phyloP scores from a whole-genome alignment of 106 monocot genomes.

The Posidonia australis region DNA sequence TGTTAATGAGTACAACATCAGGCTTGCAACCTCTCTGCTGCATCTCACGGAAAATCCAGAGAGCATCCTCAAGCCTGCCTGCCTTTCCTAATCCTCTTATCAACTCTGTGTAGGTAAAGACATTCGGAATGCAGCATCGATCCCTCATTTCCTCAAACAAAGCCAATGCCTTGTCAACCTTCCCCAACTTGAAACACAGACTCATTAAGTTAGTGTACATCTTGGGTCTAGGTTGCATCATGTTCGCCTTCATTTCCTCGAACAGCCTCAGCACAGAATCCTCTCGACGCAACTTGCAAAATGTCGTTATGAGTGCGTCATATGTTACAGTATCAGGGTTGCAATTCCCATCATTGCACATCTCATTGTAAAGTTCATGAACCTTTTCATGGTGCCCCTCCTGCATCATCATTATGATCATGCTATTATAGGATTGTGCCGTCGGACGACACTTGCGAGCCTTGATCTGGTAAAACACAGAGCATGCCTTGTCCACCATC shows the following conservation, averaged over 20 bases:
- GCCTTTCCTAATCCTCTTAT: slow-evolving; percentile 76
- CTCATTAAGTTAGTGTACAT: slow-evolving; percentile 80
- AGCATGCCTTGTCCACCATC: slow-evolving; percentile 76
- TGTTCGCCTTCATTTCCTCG: slow-evolving; percentile 91
- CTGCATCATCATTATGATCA: slow-evolving; percentile 74
- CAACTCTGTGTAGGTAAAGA: slow-evolving; percentile 91
- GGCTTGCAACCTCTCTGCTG: slow-evolving; percentile 49
- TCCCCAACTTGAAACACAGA: slow-evolving; percentile 42
- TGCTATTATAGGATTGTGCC: slow-evolving; percentile 53
- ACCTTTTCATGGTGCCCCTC: slow-evolving; percentile 91
- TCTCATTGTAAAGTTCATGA: slow-evolving; percentile 83
- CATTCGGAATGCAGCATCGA: slow-evolving; percentile 54
- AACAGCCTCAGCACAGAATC: slow-evolving; percentile 66
- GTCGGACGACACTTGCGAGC: slow-evolving; percentile 57
- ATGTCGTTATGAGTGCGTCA: slow-evolving; percentile 50
- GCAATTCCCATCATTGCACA: slow-evolving; percentile 77
- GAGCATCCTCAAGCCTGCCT: slow-evolving; percentile 72
- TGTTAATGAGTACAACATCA: slow-evolving; percentile 79
- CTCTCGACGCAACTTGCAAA: slow-evolving; percentile 49
- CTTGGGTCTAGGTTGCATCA: slow-evolving; percentile 69
- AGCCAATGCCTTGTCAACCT: slow-evolving; percentile 45
- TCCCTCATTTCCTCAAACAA: slow-evolving; percentile 66
- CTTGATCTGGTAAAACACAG: slow-evolving; percentile 84
- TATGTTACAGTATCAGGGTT: slow-evolving; percentile 79
- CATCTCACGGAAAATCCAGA: slow-evolving; percentile 55